Evolutionary conservation across 2,329 filamentous ascomycete species (phyloP).

Genomic region (Pseudocercospora musae): DNA sequence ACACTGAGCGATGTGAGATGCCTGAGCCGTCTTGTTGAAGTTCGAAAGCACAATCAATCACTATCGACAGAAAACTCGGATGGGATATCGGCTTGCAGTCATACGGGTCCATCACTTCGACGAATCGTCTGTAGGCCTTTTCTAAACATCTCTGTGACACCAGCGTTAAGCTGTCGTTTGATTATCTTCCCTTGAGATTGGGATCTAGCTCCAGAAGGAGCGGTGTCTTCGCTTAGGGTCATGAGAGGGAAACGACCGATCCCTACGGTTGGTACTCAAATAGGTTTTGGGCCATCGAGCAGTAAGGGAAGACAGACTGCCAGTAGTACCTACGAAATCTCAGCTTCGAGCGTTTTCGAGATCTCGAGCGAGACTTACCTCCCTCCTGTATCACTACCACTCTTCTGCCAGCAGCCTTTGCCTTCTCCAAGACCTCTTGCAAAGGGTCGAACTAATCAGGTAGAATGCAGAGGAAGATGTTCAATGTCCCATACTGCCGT

Average conservation of each 20-base stretch:
- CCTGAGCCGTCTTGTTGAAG: neutral
- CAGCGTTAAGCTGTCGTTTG: slow-evolving; percentile 33
- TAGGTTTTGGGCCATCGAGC: neutral
- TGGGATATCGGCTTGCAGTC: slow-evolving; percentile 1
- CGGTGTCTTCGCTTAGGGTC: slow-evolving; percentile 39
- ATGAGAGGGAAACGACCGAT: slow-evolving; percentile 35
- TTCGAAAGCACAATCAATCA: too few relatives aligned
- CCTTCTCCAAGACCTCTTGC: slow-evolving; percentile 5
- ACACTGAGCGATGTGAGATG: too few relatives aligned
- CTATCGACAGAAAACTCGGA: slow-evolving; percentile 13
- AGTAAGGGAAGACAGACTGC: neutral
- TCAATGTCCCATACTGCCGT: slow-evolving; percentile 11
- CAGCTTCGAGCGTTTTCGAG: too few relatives aligned
- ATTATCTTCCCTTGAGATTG: slow-evolving; percentile 39
- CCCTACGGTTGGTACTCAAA: slow-evolving; percentile 12
- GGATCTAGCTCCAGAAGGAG: slow-evolving; percentile 41
- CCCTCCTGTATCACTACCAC: slow-evolving; percentile 6
- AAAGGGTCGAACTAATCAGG: slow-evolving; percentile 5
- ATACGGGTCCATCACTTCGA: slow-evolving; percentile 5
- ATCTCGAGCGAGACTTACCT: neutral
- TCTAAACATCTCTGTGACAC: slow-evolving; percentile 24
- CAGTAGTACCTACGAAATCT: neutral
- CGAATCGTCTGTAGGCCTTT: slow-evolving; percentile 26
- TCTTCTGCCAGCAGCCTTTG: neutral
- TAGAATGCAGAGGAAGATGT: slow-evolving; percentile 2